Evolutionary conservation across 169 alveolate species (phyloP).

Genomic region (Plasmodium blacklocki): DNA sequence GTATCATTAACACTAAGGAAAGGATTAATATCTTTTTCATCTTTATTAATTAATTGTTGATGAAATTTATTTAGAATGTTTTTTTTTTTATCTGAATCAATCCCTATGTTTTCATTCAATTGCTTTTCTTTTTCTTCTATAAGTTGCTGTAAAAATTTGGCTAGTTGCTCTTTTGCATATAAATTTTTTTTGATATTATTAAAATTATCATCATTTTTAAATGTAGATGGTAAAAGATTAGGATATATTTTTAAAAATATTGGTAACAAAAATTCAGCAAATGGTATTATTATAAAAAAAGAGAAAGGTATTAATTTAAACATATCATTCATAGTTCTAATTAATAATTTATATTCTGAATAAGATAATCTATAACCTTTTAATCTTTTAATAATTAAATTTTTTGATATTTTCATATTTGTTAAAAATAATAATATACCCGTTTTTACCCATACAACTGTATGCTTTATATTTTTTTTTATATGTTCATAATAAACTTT

Average conservation of each 20-base stretch:
- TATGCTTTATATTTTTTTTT: constrained; percentile 75
- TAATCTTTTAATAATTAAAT: constrained; percentile 82
- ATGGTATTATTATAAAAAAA: constrained; percentile 89
- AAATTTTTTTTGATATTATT: constrained; percentile 87
- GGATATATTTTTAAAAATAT: constrained; percentile 91
- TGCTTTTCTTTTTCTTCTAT: constrained; percentile 80
- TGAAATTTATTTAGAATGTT: constrained; percentile 87
- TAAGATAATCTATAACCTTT: constrained; percentile 88
- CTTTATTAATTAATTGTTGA: constrained; percentile 84
- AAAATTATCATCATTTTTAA: constrained; percentile 84
- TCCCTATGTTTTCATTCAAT: constrained; percentile 81
- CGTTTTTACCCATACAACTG: constrained; percentile 88
- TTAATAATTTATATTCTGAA: constrained; percentile 88
- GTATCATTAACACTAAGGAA: constrained; percentile 82
- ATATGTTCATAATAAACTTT: constrained; percentile 10
- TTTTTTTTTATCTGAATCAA: constrained; percentile 81
- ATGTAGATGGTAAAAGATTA: constrained; percentile 91
- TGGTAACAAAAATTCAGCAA: constrained; percentile 91
- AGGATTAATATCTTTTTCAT: constrained; percentile 86
- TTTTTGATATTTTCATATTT: constrained; percentile 85
- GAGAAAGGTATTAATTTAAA: constrained; percentile 92
- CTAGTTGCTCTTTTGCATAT: constrained; percentile 90
- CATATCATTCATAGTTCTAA: constrained; percentile 89
- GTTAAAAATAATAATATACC: constrained; percentile 83
- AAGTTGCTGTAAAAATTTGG: constrained; percentile 90